Conservation (phyloP, 129 eudicot species). For the Cynara cardunculus region DNA sequence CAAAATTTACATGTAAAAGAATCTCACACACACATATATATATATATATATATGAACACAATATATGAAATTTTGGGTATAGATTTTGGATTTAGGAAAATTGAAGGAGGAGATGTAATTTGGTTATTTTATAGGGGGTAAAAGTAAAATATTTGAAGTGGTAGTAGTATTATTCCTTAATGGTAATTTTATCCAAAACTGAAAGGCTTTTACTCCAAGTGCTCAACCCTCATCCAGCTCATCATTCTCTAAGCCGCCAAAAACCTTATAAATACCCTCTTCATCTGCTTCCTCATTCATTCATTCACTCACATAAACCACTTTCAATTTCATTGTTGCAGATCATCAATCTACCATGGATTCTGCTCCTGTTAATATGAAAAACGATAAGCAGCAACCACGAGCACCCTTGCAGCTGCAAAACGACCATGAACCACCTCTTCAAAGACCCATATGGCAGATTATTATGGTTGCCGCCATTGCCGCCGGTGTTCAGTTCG, state of each 20-base stretch:
- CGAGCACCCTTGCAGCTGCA: slow-evolving; percentile 12
- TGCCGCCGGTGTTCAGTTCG: slow-evolving; percentile 93
- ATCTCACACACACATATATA: too few relatives aligned
- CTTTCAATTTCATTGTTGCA: not conserved
- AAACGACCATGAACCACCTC: not conserved
- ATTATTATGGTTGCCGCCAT: slow-evolving; percentile 60
- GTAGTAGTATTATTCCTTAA: not conserved
- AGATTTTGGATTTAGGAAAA: not conserved
- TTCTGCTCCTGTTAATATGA: not conserved
- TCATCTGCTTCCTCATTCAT: not conserved
- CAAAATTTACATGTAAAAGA: too few relatives aligned
- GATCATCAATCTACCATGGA: not conserved
- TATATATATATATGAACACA: too few relatives aligned
- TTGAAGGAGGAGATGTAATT: too few relatives aligned
- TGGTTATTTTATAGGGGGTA: too few relatives aligned
- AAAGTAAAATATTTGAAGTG: too few relatives aligned
- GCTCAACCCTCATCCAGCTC: not conserved
- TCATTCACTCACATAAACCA: slow-evolving; percentile 5
- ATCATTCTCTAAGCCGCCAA: slow-evolving; percentile 36
- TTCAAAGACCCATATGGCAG: slow-evolving; percentile 38
- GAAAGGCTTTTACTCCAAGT: not conserved
- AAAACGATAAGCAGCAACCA: slow-evolving; percentile 15
- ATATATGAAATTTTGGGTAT: too few relatives aligned
- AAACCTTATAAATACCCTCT: slow-evolving; percentile 32
- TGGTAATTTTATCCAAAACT: slow-evolving; percentile 10